Conservation (phyloP, 2,329 filamentous ascomycete species). For the Fusarium miscanthi region DNA sequence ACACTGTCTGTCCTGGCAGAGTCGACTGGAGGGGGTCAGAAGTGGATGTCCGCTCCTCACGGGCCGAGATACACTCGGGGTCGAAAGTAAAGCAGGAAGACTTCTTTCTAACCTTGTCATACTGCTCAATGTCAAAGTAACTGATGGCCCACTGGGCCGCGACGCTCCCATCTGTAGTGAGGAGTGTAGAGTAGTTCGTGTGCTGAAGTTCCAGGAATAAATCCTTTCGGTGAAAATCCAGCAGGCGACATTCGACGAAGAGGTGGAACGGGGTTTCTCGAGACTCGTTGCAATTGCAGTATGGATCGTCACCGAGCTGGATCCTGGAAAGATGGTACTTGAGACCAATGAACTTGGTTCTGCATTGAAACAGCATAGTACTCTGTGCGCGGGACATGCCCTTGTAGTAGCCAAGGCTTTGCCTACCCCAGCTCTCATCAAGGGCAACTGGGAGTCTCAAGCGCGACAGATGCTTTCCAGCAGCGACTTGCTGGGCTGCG, state of each 20-base stretch:
- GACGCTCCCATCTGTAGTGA: not conserved
- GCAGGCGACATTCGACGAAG: not conserved
- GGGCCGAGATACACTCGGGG: not conserved
- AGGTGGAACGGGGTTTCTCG: not conserved
- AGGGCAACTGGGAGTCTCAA: not conserved
- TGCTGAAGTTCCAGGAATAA: not conserved
- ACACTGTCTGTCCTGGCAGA: not conserved
- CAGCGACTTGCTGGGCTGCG: rapidly evolving
- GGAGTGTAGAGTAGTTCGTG: not conserved
- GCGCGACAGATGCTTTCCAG: not conserved
- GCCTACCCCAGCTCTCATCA: not conserved
- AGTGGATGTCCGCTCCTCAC: not conserved
- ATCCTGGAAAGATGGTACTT: not conserved
- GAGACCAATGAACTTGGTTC: not conserved
- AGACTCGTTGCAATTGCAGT: not conserved
- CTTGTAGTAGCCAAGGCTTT: not conserved
- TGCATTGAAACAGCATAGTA: constrained; percentile 12
- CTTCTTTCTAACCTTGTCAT: not conserved
- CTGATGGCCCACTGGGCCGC: constrained; percentile 2
- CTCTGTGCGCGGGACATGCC: not conserved
- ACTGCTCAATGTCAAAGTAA: not conserved
- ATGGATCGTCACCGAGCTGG: not conserved
- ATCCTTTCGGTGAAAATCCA: rapidly evolving
- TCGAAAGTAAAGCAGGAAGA: not conserved
- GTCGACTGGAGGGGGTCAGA: not conserved